Evolutionary conservation across 2,329 filamentous ascomycete species (phyloP).

Genomic region (Tolypocladium paradoxum): DNA sequence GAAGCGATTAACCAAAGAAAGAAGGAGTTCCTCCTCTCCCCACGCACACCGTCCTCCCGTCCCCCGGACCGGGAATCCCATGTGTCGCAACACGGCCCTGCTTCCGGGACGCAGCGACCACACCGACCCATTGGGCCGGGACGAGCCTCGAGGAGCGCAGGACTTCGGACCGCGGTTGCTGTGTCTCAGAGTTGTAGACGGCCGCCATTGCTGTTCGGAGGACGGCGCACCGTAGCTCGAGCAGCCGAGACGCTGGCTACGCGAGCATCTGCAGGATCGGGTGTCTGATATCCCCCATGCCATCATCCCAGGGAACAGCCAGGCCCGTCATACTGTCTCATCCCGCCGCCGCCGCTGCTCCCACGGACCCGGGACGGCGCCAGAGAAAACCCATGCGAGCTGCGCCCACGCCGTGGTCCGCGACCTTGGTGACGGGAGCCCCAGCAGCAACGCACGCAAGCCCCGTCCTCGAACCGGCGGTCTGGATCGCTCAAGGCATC

Average conservation of each 20-base stretch:
- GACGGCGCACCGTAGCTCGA: neutral
- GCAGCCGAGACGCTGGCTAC: constrained; percentile 1
- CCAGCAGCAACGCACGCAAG: too few relatives aligned
- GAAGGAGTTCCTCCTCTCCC: neutral
- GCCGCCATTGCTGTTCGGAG: neutral
- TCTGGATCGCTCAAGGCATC: constrained; percentile 5
- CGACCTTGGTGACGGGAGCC: neutral
- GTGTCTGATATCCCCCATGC: neutral
- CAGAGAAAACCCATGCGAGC: neutral
- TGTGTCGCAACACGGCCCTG: neutral
- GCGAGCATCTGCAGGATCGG: constrained; percentile 4
- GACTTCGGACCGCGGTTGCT: neutral
- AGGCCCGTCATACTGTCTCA: neutral
- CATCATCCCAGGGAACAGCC: neutral
- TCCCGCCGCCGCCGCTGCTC: neutral
- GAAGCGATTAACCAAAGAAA: constrained; percentile 1
- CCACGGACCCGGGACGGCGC: neutral
- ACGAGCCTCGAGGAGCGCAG: neutral
- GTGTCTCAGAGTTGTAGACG: constrained; percentile 1
- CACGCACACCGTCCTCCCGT: neutral
- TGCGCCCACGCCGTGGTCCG: too few relatives aligned
- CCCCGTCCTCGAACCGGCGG: constrained; percentile 2
- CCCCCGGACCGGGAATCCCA: neutral
- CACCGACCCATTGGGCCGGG: constrained; percentile 3
- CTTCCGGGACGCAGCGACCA: neutral